Base-by-base conservation (phyloP, 768 basidiomycete species). In the Rhodotorula paludigena region DNA sequence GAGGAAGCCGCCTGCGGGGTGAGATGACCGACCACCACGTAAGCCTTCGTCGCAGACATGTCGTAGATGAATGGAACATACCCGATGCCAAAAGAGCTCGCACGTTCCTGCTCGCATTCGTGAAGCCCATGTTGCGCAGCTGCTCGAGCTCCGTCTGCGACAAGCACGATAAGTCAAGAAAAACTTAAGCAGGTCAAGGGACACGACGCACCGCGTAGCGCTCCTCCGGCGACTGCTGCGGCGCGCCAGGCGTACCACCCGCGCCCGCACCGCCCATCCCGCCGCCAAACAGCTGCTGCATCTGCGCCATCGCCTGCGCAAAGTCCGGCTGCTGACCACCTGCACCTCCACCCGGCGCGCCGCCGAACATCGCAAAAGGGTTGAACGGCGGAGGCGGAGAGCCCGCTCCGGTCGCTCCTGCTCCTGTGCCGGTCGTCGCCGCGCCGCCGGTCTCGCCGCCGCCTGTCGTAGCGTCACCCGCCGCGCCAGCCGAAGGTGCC, bases 51-150 rank as follows among this genome's bases (percentile, higher is more conserved):
- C 3, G 39, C 42, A 30, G 28, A 57, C 12, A 30, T 6, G 8
- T 25, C 0, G 38, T 48, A n/a, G 35, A 1, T 5, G 39, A 16
- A 21, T 4, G 90, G 74, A 92, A 92, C 18, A 93, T 92, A n/a
- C 85, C 91, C 0, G 92, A 92, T 56, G 90, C 91, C 15, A 91
- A 82, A 49, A 98, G 81, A 9, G 94, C 92, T 8, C 92, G 83
- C 12, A 98, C 82, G 77, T 97, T 98, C 82, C 92, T 89, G 48
- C 84, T 78, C 14, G 91, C 91, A 63, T 94, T 92, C 58, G 83
- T 85, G 78, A 98, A 90, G 3, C 91, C 93, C 94, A 98, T 97
- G 66, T 89, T 89, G 77, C 90, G 87, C 75, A 98, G 78, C 87
- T 93, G 91, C 51, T 76, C 73, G 57, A 80, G 73, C 68, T 80